These are phyloP conservation scores for Pythium sp. DNA, from an alignment of 352 stramenopile genomes.

Conservation along the genomic window DNA sequence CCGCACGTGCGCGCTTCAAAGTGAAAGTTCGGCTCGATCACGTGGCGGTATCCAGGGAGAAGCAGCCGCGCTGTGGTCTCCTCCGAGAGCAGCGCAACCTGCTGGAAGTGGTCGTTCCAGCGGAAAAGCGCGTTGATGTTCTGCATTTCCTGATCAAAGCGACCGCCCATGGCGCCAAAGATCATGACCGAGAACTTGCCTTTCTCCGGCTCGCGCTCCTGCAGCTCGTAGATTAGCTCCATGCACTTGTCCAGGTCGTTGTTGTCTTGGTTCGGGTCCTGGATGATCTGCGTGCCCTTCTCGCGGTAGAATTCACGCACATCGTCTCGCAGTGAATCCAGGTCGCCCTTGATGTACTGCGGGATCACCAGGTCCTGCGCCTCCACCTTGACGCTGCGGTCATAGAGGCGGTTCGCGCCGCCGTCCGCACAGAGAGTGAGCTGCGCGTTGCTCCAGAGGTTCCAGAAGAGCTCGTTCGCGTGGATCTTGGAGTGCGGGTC, in stretches of 20 bases:
- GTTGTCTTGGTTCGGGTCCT: conserved; percentile 86
- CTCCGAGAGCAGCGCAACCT: conserved; percentile 87
- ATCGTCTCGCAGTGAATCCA: conserved; percentile 91
- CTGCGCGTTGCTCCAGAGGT: conserved; percentile 59
- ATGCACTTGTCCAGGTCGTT: conserved; percentile 96
- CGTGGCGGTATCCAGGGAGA: conserved; percentile 44
- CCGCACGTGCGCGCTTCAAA: conserved; percentile 93
- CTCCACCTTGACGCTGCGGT: conserved; percentile 45
- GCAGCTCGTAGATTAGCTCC: conserved; percentile 52
- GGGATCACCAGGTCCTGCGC: conserved; percentile 57
- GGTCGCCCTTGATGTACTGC: conserved; percentile 93
- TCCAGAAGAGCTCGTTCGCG: conserved; percentile 57
- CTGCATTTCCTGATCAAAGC: conserved; percentile 98
- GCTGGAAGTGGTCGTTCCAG: conserved; percentile 78
- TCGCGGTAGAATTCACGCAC: conserved; percentile 85
- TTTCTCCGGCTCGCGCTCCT: conserved; percentile 18
- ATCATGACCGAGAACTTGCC: conserved; percentile 77
- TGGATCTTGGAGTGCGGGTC: conserved; percentile 22
- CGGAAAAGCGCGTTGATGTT: conserved; percentile 91
- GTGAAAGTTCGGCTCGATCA: conserved; percentile 79
- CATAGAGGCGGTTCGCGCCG: conserved; percentile 93
- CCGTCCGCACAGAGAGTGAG: conserved; percentile 92
- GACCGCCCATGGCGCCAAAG: conserved; percentile 94
- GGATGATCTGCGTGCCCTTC: conserved; percentile 59
- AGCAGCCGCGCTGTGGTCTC: conserved; percentile 89